Evolutionary conservation across 352 stramenopile species (phyloP).

Genomic region (Pythium coloratum): DNA sequence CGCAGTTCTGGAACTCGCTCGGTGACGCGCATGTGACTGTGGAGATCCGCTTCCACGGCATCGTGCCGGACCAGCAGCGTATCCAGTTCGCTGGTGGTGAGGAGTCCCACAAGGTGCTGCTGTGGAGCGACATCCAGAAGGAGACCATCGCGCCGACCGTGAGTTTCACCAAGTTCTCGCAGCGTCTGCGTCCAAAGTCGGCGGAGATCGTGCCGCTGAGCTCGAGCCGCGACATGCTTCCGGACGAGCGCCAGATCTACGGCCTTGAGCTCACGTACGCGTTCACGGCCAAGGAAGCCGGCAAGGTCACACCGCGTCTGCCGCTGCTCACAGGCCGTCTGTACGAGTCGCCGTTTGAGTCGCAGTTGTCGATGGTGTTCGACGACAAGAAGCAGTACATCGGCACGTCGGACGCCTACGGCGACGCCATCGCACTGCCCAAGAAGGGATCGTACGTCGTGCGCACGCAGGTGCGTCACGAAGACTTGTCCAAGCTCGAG

Average conservation of each 20-base stretch:
- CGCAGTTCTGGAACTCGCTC: slow-evolving; percentile 90
- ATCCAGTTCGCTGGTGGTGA: slow-evolving; percentile 64
- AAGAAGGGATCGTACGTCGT: slow-evolving; percentile 88
- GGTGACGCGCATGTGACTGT: slow-evolving; percentile 81
- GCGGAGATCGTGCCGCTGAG: slow-evolving; percentile 79
- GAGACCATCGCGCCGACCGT: slow-evolving; percentile 77
- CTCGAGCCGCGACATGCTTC: slow-evolving; percentile 78
- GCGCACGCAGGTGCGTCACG: slow-evolving; percentile 75
- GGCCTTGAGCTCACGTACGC: slow-evolving; percentile 90
- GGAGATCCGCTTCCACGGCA: slow-evolving; percentile 85
- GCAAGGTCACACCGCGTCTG: slow-evolving; percentile 81
- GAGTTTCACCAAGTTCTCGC: slow-evolving; percentile 82
- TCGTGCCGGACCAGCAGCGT: slow-evolving; percentile 63
- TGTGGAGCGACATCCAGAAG: slow-evolving; percentile 70
- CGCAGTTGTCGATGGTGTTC: slow-evolving; percentile 93
- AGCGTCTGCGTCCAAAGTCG: slow-evolving; percentile 76
- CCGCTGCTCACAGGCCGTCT: slow-evolving; percentile 73
- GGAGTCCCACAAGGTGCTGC: slow-evolving; percentile 72
- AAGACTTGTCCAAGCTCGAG: slow-evolving; percentile 80
- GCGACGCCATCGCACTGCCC: slow-evolving; percentile 61
- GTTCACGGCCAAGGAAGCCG: slow-evolving; percentile 83
- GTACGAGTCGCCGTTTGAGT: slow-evolving; percentile 93
- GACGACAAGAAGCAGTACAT: slow-evolving; percentile 93
- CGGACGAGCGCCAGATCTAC: slow-evolving; percentile 87
- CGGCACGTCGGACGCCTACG: slow-evolving; percentile 83